Base-by-base conservation (phyloP, 2,329 filamentous ascomycete species). In the Paecilomyces variotii region DNA sequence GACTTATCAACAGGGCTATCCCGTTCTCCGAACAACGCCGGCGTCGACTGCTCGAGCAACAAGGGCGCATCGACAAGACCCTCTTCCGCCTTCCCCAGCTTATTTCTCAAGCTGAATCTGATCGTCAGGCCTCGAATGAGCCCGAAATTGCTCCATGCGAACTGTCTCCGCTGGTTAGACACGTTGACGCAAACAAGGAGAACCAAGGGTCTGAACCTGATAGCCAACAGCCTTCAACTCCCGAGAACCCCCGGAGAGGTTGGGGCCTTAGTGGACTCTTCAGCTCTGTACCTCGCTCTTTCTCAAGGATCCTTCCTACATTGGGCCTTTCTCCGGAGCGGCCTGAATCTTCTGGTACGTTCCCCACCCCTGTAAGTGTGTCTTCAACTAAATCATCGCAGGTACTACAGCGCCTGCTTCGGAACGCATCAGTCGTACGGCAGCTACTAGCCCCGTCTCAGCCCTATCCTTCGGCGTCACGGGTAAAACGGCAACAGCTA, bases 51-150 rank as follows among this genome's bases (percentile, higher is more conserved):
- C 63, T 62, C 2, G 70, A 74, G 58, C 63, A 62, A 26, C 61
- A 68, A 54, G 73, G 72, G 11, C 66, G 67, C 4, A 69, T 74
- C 28, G 63, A 71, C 24, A 66, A 62, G n/a, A 73, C 73, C 3
- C 59, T 74, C 10, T 72, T 70, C 51, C 71, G 70, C 14, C 59
- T 73, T 30, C 67, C 71, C 14, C 59, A 72, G 45, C 61, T 70
- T 6, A 59, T 74, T n/a, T 65, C 66, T 19, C 68, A 73, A 59
- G 65, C 64, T 26, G 66, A 69, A 39, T 62, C 67, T 14, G 67
- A 72, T 56, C 64, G 67, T n/a, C 63, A 35, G 24, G 60, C 59
- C 11, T 57, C 60, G 56, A 32, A 27, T n/a, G 39, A 54, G 27
- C 34, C 50, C 25, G 19, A 51, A 19, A 7, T 52, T 9, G 50